These are phyloP conservation scores for Mortierella claussenii DNA, from an alignment of 192 early-diverging fungal genomes.

Conservation along the genomic window DNA sequence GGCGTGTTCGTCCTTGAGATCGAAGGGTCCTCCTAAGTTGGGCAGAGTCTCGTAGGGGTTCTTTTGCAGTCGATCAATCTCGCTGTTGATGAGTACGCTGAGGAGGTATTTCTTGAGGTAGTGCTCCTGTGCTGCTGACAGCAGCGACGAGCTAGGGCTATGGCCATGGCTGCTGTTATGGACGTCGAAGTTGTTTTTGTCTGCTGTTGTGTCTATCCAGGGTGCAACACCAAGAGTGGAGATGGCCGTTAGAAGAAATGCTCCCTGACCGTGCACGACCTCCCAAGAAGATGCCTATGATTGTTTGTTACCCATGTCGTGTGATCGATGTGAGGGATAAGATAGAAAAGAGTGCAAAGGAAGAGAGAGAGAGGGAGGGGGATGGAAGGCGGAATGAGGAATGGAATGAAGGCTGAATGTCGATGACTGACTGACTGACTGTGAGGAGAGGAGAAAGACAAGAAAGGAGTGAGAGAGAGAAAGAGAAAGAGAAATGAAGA, in stretches of 20 bases:
- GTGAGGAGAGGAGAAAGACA: not conserved
- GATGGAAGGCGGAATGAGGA: not conserved
- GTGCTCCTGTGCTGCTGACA: constrained; percentile 54
- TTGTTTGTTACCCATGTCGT: not conserved
- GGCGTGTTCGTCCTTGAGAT: constrained; percentile 25
- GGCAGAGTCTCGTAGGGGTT: constrained; percentile 22
- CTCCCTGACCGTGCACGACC: too few relatives aligned
- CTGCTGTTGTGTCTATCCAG: not conserved
- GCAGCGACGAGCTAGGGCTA: constrained; percentile 1
- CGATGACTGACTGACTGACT: not conserved
- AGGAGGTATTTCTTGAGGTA: constrained; percentile 68
- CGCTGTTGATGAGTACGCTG: constrained; percentile 56
- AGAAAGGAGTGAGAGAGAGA: too few relatives aligned
- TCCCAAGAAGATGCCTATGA: too few relatives aligned
- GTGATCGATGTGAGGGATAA: not conserved
- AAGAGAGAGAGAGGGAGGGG: not conserved
- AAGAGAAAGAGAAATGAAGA: too few relatives aligned
- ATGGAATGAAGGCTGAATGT: not conserved
- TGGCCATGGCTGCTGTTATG: too few relatives aligned
- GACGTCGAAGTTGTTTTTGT: not conserved
- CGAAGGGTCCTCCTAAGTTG: constrained; percentile 40
- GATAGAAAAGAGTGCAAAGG: not conserved
- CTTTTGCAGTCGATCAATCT: constrained; percentile 49
- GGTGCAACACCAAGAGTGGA: not conserved
- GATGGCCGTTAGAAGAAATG: too few relatives aligned